Conservation (phyloP, 306 rosid species). For the Quercus agrifolia region DNA sequence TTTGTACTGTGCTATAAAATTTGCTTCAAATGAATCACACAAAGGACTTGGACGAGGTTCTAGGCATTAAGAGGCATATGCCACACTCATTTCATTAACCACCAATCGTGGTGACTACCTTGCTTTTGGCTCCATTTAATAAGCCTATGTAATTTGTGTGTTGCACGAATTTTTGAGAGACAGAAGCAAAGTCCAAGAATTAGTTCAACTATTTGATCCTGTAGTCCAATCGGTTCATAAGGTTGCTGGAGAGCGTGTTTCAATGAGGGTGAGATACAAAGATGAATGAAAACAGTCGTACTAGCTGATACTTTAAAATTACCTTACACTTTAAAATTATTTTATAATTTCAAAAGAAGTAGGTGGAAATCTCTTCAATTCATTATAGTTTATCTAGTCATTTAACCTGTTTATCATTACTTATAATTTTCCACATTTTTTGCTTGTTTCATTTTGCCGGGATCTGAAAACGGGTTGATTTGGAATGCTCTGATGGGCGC, state of each 20-base stretch:
- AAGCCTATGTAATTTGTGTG: neutral
- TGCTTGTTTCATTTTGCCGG: slow-evolving; percentile 1
- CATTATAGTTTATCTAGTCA: neutral
- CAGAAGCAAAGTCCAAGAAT: slow-evolving; percentile 56
- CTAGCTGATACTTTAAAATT: neutral
- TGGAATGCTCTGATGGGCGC: slow-evolving; percentile 83
- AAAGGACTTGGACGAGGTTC: neutral
- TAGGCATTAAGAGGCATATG: neutral
- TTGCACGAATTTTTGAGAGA: slow-evolving; percentile 80
- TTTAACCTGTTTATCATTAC: neutral
- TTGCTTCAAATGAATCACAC: neutral
- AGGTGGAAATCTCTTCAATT: neutral
- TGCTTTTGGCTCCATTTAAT: neutral
- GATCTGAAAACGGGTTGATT: slow-evolving; percentile 59
- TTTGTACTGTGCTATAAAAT: neutral
- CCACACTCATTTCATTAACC: neutral
- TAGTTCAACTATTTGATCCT: slow-evolving; percentile 84
- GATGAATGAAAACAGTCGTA: neutral
- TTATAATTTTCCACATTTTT: neutral
- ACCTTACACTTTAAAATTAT: neutral
- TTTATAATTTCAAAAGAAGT: neutral
- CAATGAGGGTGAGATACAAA: slow-evolving; percentile 73
- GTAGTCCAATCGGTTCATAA: slow-evolving; percentile 72
- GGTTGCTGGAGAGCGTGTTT: slow-evolving; percentile 86
- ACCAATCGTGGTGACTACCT: neutral